Percentiles rank a stretch among this genome's conserved stretches.
These are phyloP conservation scores for Aegilops speltoides DNA, from an alignment of 176 grass and related monocot species.

Conservation along the genomic window DNA sequence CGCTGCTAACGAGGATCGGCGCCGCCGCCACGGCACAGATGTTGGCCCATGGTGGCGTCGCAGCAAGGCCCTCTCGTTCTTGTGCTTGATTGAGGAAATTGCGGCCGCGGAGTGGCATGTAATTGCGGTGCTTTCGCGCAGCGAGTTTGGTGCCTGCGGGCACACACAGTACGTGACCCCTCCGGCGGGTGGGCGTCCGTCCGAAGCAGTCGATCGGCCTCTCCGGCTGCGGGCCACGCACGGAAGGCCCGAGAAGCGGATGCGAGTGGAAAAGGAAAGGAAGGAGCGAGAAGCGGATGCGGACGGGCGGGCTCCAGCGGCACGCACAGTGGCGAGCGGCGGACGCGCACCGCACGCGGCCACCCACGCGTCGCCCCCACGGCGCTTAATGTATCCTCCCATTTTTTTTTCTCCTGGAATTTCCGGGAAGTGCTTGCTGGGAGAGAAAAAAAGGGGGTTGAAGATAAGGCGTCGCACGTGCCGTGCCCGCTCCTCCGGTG, in stretches of 20 bases:
- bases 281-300: neutral
- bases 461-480: slow-evolving; percentile 27
- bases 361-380: neutral
- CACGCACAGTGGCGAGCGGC: neutral
- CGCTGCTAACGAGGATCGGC: too few relatives aligned
- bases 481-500: slow-evolving; percentile 2
- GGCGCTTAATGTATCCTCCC: neutral
- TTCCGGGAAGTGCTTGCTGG: too few relatives aligned
- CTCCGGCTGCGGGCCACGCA: neutral
- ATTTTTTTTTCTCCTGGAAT: too few relatives aligned
- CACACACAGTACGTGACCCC: neutral
- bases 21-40: too few relatives aligned
- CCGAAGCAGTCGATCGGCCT: neutral
- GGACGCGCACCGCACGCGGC: neutral
- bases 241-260: neutral
- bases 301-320: too few relatives aligned
- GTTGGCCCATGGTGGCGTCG: too few relatives aligned
- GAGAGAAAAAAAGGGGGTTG: neutral
- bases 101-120: too few relatives aligned
- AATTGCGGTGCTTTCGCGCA: too few relatives aligned
- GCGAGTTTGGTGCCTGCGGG: too few relatives aligned
- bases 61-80: too few relatives aligned
- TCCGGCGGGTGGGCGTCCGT: neutral
- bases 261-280: too few relatives aligned
- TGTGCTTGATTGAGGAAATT: too few relatives aligned